Evolutionary conservation across 345 rosid genomes (phyloP), one percentile per base, ranked within the genome.

Genomic region (Salix udensis): DNA sequence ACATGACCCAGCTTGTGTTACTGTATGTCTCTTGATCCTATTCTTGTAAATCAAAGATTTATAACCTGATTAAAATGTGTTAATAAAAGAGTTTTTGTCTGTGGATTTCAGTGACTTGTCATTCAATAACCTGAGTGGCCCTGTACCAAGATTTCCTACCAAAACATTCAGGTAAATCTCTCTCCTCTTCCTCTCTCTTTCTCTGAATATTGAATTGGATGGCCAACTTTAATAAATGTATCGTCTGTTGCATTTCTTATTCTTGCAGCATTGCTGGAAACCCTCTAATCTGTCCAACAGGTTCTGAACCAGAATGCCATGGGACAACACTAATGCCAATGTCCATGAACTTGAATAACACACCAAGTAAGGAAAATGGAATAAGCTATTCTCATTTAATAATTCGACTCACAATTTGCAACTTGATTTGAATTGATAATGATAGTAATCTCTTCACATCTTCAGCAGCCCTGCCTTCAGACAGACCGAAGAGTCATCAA

Each of bases 321-420:
- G 97, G 99, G 74, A 84, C 90, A 64, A 84, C 86, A 70, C 79
- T 92, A 64, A 96, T 93, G 84, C 98, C 99, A 39, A 92, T 96
- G 97, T 96, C 99, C 78, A 96, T 93, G 99, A 91, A 88, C 87
- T 87, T 96, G 87, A 96, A 91, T 74, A 79, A 67, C 84, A 84
- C 98, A 66, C 86, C 90, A 80, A 70, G 98, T 96, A 84, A 73
- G 88, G 28, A 75, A 48, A 28, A 50, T 55, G 48, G 37, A 66
- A 26, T 66, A 7, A 23, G 9, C 19, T 34, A 53, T 42, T 24
- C 37, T 48, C 5, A 26, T 70, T 11, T 40, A 5, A n/a, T 55
- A 10, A 11, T 46, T 55, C 39, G 44, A 58, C 12, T 34, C 64
- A 15, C 44, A 16, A 23, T 44, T 52, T 37, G 10, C 23, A 6